Evolutionary conservation across 1,284 basidiomycete genomes (phyloP), one percentile per base, ranked within the genome.

Genomic region (Trametes sp.): DNA sequence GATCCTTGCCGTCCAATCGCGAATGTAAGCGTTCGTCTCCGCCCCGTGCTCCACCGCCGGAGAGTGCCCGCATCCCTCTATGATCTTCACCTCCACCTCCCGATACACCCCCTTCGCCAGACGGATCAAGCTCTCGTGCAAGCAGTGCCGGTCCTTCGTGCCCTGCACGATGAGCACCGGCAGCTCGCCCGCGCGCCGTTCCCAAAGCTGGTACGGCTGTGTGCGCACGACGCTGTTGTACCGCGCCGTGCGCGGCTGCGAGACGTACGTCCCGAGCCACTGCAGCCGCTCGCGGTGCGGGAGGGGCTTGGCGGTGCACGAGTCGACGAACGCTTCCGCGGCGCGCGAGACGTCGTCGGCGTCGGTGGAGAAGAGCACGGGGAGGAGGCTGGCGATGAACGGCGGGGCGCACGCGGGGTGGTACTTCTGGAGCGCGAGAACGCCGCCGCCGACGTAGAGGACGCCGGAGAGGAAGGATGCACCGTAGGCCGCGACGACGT

Each of bases 401-500:
- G 77, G 74, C 21, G 74, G 57, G 16, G 71, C 69, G 21, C 68
- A 67, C 24, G 58, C 41, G 9, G 49, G 49, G 49, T 63, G 60
- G 24, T 69, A 61, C 16, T 45, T 46, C 14, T 62, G 59, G 23
- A 61, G 45, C 7, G 68, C 67, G 28, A 69, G 63, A 10, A 70
- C 57, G 14, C 63, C 63, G 1, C 70, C 73, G 33, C 72, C 73
- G 57, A 76, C 64, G 65, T 77, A 79, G 58, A 81, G 72, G 33
- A 77, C 66, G 46, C 79, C 80, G 2, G 74, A 67, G 45, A 80
- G 70, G 50, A 70, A 74, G 52, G 73, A 70, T 0, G 75, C 64
- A 8, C 76, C 74, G 59, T 75, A 75, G 49, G 74, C 70, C 11
- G 71, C 67, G 26, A 80, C 66, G 38, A 81, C 70, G 60, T 82